Evolutionary conservation across 176 grass and related monocot species (phyloP).

Genomic region (Phragmites australis): DNA sequence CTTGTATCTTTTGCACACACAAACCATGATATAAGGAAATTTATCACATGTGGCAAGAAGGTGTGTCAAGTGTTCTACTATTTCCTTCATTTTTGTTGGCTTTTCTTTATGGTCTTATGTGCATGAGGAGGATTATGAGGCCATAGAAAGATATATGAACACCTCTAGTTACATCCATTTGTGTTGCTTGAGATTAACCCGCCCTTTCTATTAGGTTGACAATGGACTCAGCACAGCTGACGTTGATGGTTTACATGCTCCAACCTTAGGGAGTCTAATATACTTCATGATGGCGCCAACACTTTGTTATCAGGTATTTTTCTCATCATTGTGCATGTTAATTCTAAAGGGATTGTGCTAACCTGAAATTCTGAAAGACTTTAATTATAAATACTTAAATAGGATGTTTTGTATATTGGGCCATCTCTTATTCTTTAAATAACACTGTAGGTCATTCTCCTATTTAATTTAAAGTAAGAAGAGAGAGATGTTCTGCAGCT

Average conservation of each 20-base stretch:
- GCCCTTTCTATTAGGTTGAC: constrained; percentile 38
- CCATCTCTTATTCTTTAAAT: not conserved
- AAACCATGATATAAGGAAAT: constrained; percentile 88
- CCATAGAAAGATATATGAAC: not conserved
- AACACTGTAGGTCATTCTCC: not conserved
- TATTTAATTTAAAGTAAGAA: not conserved
- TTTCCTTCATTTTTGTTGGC: constrained; percentile 15
- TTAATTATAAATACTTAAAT: not conserved
- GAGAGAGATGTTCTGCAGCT: not conserved
- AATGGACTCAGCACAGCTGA: constrained; percentile 45
- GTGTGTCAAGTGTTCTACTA: constrained; percentile 40
- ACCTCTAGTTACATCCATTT: not conserved
- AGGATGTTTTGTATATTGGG: not conserved
- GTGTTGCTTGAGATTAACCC: constrained; percentile 29
- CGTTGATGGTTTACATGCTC: constrained; percentile 58
- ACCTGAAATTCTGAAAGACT: not conserved
- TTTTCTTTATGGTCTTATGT: constrained; percentile 5
- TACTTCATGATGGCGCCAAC: constrained; percentile 97
- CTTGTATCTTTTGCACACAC: constrained; percentile 96
- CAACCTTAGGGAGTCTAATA: constrained; percentile 64
- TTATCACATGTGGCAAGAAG: constrained; percentile 64
- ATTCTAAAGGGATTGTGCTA: not conserved
- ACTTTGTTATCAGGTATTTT: constrained; percentile 91
- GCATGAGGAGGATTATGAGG: not conserved
- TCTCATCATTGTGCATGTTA: not conserved